Evolutionary conservation across 2,329 filamentous ascomycete species (phyloP).

Genomic region (Dryadomyces quercivorus): DNA sequence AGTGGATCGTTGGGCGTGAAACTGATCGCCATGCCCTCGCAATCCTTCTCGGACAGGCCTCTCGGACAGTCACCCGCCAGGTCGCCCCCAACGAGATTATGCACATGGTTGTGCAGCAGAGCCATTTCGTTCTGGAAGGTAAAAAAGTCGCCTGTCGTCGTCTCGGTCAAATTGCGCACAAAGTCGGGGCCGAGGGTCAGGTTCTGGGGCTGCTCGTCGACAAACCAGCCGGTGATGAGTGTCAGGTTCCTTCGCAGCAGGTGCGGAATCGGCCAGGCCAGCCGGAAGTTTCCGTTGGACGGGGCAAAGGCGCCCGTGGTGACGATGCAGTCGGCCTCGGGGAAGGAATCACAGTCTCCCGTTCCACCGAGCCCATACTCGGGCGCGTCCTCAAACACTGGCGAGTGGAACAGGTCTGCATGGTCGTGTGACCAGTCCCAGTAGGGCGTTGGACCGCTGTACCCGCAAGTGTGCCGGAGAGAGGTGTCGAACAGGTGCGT

Average conservation of each 20-base stretch:
- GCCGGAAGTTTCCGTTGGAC: background rate
- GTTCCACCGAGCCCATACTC: conserved; percentile 1
- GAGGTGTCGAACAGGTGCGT: conserved; percentile 1
- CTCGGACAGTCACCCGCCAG: background rate
- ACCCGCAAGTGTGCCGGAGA: background rate
- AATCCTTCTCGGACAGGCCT: background rate
- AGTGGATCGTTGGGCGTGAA: conserved; percentile 1
- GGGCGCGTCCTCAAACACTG: conserved; percentile 1
- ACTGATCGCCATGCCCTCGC: background rate
- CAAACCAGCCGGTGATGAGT: conserved; percentile 1
- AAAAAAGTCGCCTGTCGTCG: conserved; percentile 1
- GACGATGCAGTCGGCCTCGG: background rate
- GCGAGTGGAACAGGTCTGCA: background rate
- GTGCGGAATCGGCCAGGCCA: background rate
- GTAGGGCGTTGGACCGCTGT: background rate
- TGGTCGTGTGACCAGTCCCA: conserved; percentile 2
- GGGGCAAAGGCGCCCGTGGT: conserved; percentile 1
- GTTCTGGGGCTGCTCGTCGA: background rate
- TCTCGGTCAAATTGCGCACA: background rate
- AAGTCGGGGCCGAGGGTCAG: background rate
- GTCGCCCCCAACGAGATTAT: conserved; percentile 1
- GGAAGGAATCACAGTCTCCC: background rate
- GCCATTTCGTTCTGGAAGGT: background rate
- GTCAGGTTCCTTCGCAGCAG: background rate
- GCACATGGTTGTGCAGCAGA: background rate